phyloP scores from a whole-genome alignment of 192 early-diverging fungal genomes.

The Backusella parvicylindrica region DNA sequence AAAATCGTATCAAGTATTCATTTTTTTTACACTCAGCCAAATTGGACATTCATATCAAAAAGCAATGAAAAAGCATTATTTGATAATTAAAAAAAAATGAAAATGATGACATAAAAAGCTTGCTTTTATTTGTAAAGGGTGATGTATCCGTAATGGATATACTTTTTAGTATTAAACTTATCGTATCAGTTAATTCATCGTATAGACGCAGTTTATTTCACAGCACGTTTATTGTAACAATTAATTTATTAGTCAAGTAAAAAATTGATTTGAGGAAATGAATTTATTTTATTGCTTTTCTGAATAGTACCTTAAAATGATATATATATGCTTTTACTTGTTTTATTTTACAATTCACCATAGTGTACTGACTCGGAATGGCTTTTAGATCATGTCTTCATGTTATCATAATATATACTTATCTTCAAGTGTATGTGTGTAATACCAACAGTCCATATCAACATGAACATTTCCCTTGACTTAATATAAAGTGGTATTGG shows the following conservation, averaged over 20 bases:
- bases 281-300: neutral
- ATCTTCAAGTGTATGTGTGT: neutral
- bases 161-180: neutral
- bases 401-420: neutral
- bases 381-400: neutral
- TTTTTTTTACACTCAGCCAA: neutral
- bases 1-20: neutral
- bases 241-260: neutral
- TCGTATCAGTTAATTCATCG: neutral
- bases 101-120: no score
- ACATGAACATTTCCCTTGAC: neutral
- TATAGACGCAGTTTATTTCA: neutral
- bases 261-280: neutral
- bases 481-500: neutral
- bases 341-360: neutral
- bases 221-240: slow-evolving; percentile 3
- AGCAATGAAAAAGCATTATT: neutral
- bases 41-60: neutral
- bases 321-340: neutral
- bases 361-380: neutral
- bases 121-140: no score
- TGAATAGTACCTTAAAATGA: neutral
- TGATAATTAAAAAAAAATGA: neutral
- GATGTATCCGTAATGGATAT: no score
- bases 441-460: neutral